Conservation (phyloP, 352 stramenopile species). For the Phytophthora pluvialis region DNA sequence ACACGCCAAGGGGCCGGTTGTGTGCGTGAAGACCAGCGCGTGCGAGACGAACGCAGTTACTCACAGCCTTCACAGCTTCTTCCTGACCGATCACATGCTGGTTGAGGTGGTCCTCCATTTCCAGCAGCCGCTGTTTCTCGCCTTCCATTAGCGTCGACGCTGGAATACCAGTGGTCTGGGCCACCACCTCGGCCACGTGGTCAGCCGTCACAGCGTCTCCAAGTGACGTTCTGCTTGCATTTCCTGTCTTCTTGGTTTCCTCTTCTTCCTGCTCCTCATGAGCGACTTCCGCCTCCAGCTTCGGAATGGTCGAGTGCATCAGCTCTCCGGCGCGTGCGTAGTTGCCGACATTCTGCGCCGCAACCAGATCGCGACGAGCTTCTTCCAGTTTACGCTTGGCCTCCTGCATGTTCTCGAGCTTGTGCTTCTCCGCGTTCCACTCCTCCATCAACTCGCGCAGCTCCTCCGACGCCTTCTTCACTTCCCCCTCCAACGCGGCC, state of each 20-base stretch:
- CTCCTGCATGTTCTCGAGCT: slow-evolving; percentile 78
- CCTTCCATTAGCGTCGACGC: slow-evolving; percentile 93
- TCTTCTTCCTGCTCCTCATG: slow-evolving; percentile 62
- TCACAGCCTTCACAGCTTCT: slow-evolving; percentile 91
- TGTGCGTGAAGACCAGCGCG: slow-evolving; percentile 95
- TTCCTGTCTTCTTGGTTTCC: slow-evolving; percentile 41
- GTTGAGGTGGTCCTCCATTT: slow-evolving; percentile 94
- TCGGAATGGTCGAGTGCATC: slow-evolving; percentile 82
- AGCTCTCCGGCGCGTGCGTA: slow-evolving; percentile 83
- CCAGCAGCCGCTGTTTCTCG: slow-evolving; percentile 95
- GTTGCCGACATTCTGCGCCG: slow-evolving; percentile 78
- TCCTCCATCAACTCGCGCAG: slow-evolving; percentile 70
- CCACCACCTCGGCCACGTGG: slow-evolving; percentile 93
- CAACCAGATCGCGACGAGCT: slow-evolving; percentile 68
- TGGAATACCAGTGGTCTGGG: slow-evolving; percentile 95
- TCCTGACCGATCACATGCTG: slow-evolving; percentile 93
- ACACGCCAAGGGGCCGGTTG: slow-evolving; percentile 94
- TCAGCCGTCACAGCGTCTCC: slow-evolving; percentile 93
- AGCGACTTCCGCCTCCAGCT: slow-evolving; percentile 73
- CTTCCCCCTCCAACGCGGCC: slow-evolving; percentile 65
- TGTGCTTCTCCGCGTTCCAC: slow-evolving; percentile 79
- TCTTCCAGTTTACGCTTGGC: slow-evolving; percentile 83
- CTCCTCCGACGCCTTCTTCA: slow-evolving; percentile 65
- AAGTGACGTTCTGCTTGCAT: slow-evolving; percentile 58
- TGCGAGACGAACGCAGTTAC: slow-evolving; percentile 91